Base-by-base conservation (phyloP, 2,329 filamentous ascomycete genomes). In the Trichophyton schoenleinii region DNA sequence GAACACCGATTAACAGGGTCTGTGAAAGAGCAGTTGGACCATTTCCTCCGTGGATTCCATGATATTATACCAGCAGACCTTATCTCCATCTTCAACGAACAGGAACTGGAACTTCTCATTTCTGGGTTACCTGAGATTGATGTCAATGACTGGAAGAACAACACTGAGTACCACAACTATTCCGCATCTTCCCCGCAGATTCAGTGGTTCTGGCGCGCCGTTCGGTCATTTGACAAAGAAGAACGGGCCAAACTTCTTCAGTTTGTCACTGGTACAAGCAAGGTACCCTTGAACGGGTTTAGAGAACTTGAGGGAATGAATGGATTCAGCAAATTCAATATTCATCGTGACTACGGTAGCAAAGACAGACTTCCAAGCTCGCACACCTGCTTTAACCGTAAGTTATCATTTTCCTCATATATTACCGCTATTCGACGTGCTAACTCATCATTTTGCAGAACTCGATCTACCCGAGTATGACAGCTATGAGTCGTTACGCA, bases 221-320 rank as follows among this genome's bases (percentile, higher is more conserved):
- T 99, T 49, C 87, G 94, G 68, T 96, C 91, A 3, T 99, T 96
- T 71, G 95, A 97, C 79, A 97, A 97, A 78, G 95, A 99, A 78
- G 95, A 99, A 77, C 89, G 90, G 63, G 94, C 94, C 68, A 99
- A 99, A 76, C 79, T 99, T 64, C 82, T 99, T 52, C 94, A 99
- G 71, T 99, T 99, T 73, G 94, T 99, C 67, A 99, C 95, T 1
- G 94, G 94, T 72, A 99, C 95, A 18, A 95, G 89, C 74, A 99
- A 99, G 77, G 95, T 99, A 55, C 94, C 94, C 44, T 84, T 99
- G 58, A 99, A 99, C 68, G 94, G 94, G 11, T 99, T 99, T 82
- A 96, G 96, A 78, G 94, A 99, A 75, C 83, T 99, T 5, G 95
- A 99, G 78, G 95, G 94, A 67, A 99, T 99, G 94, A 97, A 99